Conservation (phyloP, 352 stramenopile genomes). For the Globisporangium iwayamae region DNA sequence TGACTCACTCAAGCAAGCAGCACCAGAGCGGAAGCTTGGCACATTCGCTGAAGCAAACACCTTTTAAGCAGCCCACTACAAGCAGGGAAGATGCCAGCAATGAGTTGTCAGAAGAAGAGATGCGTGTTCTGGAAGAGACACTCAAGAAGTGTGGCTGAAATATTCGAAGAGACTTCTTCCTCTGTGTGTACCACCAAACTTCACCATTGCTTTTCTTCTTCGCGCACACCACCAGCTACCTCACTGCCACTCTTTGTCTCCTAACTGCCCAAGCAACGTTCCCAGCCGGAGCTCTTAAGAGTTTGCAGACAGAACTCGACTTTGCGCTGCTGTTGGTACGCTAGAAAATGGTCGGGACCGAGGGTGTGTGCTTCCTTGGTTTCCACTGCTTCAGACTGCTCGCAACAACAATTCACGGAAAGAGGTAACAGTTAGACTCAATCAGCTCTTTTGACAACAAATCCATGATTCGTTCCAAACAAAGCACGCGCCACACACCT, state of each 20-base stretch:
- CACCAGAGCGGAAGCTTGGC: neutral
- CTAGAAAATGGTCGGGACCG: slow-evolving; percentile 47
- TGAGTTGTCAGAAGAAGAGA: slow-evolving; percentile 25
- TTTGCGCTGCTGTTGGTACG: slow-evolving; percentile 59
- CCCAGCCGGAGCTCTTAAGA: slow-evolving; percentile 46
- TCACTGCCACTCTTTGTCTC: neutral
- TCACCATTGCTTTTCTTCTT: too few relatives aligned
- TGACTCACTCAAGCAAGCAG: neutral
- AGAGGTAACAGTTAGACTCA: too few relatives aligned
- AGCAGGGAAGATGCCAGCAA: neutral
- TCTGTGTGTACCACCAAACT: neutral
- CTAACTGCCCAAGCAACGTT: slow-evolving; percentile 25
- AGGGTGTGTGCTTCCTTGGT: slow-evolving; percentile 24
- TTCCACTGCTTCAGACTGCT: slow-evolving; percentile 18
- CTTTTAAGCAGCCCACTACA: slow-evolving; percentile 6
- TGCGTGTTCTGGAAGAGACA: slow-evolving; percentile 25
- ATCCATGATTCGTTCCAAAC: too few relatives aligned
- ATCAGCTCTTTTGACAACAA: too few relatives aligned
- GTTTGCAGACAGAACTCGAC: slow-evolving; percentile 53
- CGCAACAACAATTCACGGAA: neutral
- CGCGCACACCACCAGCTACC: neutral
- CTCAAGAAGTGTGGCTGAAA: slow-evolving; percentile 13
- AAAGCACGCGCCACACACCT: slow-evolving; percentile 23
- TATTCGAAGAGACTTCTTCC: neutral
- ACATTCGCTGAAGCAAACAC: slow-evolving; percentile 6